Evolutionary conservation across 148 eudicot genomes (phyloP), one percentile per base, ranked within the genome.

Genomic region (Pouteria glomerata): DNA sequence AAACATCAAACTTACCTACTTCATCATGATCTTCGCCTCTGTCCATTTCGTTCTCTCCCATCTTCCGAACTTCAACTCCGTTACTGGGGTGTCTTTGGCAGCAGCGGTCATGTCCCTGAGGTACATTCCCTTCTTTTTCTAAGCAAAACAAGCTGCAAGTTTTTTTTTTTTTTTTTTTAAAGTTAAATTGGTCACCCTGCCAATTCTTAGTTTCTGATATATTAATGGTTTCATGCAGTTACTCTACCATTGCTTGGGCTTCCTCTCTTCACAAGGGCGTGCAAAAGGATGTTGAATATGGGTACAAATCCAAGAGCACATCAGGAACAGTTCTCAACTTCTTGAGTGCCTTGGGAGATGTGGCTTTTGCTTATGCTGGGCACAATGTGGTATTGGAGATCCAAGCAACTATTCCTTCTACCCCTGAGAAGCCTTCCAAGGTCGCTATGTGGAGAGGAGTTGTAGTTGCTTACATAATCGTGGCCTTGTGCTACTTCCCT

Each of bases 391-490:
- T 83, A 0, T 57, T 83, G 73, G 86, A 83, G 57, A 83, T 83
- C 57, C 84, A 83, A n/a, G n/a, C n/a, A n/a, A n/a, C n/a, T n/a
- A n/a, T n/a, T n/a, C n/a, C n/a, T n/a, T n/a, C n/a, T n/a, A 77
- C 86, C 3, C 86, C 86, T 0, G 84, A 83, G 73, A 80, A 77
- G 79, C 86, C 86, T 19, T 83, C 86, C 7, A 83, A 83, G 71
- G 79, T 61, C 7, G 82, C 86, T 3, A 83, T 83, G 86, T 83
- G 86, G 86, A 80, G 29, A 29, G 86, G 86, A 34, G 86, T 83
- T 5, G 24, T 83, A 6, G 77, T 80, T 6, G 86, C 86, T 66
- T 83, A 83, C 68, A 74, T 80, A 1, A 64, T 83, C 15, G 84
- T 83, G 39, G 86, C n/a, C n/a, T n/a, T n/a, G n/a, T n/a, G n/a